A percentile compares a stretch with the other conserved stretches of the same genome.
Conservation (phyloP, 1,284 basidiomycete genomes). For the Ceratobasidium sp. region DNA sequence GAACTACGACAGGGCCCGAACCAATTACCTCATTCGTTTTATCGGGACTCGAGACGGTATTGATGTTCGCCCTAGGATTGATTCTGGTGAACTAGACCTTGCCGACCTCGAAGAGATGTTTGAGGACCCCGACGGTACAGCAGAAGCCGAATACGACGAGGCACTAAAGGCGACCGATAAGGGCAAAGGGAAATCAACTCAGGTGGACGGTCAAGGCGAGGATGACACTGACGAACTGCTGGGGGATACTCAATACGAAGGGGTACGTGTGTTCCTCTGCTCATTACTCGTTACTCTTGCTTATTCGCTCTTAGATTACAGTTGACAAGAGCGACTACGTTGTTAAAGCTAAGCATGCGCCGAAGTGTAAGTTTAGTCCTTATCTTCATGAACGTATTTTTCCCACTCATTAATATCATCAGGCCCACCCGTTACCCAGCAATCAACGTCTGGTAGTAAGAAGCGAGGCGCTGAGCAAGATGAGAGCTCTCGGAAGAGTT, state of each 20-base stretch:
- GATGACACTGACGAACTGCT: no score
- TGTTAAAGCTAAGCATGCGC: neutral
- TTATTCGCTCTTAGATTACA: neutral
- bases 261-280: neutral
- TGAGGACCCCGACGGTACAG: neutral
- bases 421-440: no score
- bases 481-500: no score
- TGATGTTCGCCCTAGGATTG: neutral
- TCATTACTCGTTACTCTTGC: neutral
- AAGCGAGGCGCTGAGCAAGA: no score
- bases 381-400: no score
- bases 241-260: neutral
- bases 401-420: no score
- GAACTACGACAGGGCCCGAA: neutral
- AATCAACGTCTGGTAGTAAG: no score
- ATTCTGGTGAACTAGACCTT: neutral
- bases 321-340: neutral
- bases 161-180: no score
- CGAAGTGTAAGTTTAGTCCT: neutral
- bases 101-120: neutral
- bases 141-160: no score
- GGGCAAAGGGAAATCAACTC: neutral
- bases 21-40: neutral
- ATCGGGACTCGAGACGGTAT: neutral
- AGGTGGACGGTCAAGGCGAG: no score